Base-by-base conservation (phyloP, 768 basidiomycete genomes). In the Hygrocybe coccinea region DNA sequence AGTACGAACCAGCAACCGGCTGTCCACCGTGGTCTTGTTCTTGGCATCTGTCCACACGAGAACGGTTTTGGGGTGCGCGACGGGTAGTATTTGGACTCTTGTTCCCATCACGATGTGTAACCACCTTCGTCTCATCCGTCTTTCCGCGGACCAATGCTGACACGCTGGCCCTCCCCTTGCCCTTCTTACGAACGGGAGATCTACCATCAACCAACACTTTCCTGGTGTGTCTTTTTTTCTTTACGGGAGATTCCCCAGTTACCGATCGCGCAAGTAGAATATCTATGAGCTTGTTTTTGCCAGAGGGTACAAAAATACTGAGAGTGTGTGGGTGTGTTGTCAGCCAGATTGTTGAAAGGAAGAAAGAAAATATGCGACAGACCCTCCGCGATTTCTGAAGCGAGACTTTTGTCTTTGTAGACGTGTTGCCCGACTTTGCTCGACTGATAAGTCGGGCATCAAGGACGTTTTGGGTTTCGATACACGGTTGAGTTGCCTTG, bases 311-410 rank as follows among this genome's bases (percentile, higher is more conserved):
- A 62, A 83, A 85, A 21, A 77, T 79, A 0, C 83, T 84, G n/a
- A n/a, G n/a, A n/a, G n/a, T n/a, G n/a, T n/a, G n/a, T n/a, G n/a
- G n/a, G n/a, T n/a, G n/a, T n/a, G 46, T 7, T 2, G 35, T 49
- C 19, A 46, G 36, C 33, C 24, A 21, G 37, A 0, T 11, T 38
- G 9, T 8, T 21, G n/a, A 3, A 4, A 22, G 6, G 41, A 33
- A 12, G 14, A 48, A n/a, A n/a, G n/a, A n/a, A n/a, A n/a, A n/a
- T n/a, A n/a, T n/a, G n/a, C 36, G 38, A 71, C 81, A 58, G 29
- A 84, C 83, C 84, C 83, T 56, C 84, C 84, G 52, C 84, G 79
- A 67, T 87, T 84, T 52, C 86, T 78, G 67, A 86, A 84, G 22
- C 86, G 74, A 34, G 84, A 76, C 60, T 87, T 81, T 57, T 82